Evolutionary conservation across 2,329 filamentous ascomycete genomes (phyloP).

Genomic region (Cytospora piceicola): DNA sequence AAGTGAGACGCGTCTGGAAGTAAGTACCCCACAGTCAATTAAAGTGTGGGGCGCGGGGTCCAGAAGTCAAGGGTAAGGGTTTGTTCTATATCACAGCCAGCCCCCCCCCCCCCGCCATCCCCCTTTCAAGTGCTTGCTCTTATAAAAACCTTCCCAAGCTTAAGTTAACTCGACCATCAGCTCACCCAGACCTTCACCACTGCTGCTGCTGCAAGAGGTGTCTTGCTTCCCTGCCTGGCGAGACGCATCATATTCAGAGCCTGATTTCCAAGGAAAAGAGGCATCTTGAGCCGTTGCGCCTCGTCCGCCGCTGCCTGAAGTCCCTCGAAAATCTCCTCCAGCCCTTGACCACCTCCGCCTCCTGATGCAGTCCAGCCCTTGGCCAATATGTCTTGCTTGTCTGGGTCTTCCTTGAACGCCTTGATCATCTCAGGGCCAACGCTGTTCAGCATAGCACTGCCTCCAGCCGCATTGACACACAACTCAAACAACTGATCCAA

Average conservation of each 20-base stretch:
- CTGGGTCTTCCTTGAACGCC: conserved; percentile 37
- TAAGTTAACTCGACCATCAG: neutral
- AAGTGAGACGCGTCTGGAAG: conserved; percentile 1
- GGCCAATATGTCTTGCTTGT: conserved; percentile 30
- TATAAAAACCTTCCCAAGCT: no score
- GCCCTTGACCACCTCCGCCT: conserved; percentile 25
- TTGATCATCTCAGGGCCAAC: conserved; percentile 46
- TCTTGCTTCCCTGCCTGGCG: neutral
- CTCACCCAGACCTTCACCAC: conserved; percentile 25
- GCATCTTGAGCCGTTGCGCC: conserved; percentile 47
- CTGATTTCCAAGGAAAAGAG: conserved; percentile 46
- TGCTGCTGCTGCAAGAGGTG: conserved; percentile 11
- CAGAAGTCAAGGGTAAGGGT: neutral
- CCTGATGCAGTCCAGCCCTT: conserved; percentile 32
- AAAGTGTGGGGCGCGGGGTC: neutral
- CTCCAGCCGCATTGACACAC: conserved; percentile 51
- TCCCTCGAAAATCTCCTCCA: conserved; percentile 38
- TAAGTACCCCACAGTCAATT: neutral
- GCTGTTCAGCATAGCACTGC: conserved; percentile 44
- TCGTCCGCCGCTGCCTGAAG: conserved; percentile 47
- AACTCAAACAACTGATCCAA: conserved; percentile 51
- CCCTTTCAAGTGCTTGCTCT: no score
- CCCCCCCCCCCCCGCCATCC: no score
- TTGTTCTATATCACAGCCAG: neutral
- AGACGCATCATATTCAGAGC: conserved; percentile 43